Evolutionary conservation across 768 basidiomycete species (phyloP).

Genomic region (Tricholomella constricta): DNA sequence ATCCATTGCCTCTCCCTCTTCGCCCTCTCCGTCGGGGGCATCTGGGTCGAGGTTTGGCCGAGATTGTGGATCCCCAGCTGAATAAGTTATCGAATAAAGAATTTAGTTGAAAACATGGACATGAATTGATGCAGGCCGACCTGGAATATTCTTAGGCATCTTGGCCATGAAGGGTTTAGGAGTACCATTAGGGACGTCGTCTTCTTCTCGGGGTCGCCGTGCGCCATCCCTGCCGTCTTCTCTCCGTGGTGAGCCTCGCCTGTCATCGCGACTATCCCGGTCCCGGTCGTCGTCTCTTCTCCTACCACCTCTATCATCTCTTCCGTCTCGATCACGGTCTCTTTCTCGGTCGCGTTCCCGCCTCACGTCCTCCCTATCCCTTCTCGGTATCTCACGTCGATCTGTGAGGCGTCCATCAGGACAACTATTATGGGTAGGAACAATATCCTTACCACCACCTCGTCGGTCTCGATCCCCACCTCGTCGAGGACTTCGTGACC

Average conservation of each 20-base stretch:
- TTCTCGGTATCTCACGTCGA: conserved; percentile 38
- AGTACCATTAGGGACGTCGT: conserved; percentile 9
- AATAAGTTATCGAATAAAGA: not conserved
- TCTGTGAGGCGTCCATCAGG: conserved; percentile 26
- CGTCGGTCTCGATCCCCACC: conserved; percentile 43
- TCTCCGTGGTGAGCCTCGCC: conserved; percentile 19
- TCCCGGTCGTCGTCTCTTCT: conserved; percentile 24
- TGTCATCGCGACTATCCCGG: conserved; percentile 17
- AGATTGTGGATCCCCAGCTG: conserved; percentile 9
- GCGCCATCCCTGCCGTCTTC: conserved; percentile 14
- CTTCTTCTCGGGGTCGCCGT: conserved; percentile 12
- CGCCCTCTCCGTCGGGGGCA: conserved; percentile 34
- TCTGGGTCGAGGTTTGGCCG: conserved; percentile 44
- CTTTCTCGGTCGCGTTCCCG: conserved; percentile 39
- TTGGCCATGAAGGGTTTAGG: conserved; percentile 11
- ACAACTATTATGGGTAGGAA: not conserved
- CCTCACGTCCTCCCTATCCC: conserved; percentile 42
- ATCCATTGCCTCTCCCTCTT: conserved; percentile 55
- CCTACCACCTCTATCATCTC: conserved; percentile 32
- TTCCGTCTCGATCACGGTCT: conserved; percentile 39
- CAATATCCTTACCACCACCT: conserved; percentile 20
- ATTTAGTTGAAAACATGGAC: not conserved
- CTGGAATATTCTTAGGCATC: conserved; percentile 10
- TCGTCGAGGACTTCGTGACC: conserved; percentile 50
- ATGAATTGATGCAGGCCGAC: not conserved